These are phyloP conservation scores for Zygoascus tannicola DNA, from an alignment of 805 yeast genomes.

Conservation along the genomic window DNA sequence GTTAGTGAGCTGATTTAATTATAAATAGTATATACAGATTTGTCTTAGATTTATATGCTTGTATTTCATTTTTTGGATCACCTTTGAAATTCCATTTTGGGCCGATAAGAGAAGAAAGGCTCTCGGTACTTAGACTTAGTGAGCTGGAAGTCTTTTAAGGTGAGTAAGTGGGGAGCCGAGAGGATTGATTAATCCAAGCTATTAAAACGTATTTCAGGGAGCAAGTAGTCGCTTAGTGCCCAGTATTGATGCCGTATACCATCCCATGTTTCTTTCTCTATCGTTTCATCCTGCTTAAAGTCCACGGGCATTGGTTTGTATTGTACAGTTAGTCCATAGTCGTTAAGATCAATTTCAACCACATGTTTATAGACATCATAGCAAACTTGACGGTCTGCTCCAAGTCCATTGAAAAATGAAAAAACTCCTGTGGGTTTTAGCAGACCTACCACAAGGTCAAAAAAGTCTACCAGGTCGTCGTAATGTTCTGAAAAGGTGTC, in stretches of 20 bases:
- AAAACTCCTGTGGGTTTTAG: constrained; percentile 75
- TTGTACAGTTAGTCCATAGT: constrained; percentile 60
- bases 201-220: constrained; percentile 22
- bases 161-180: too few species aligned
- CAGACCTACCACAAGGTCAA: constrained; percentile 73
- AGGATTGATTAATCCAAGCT: neutral
- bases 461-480: constrained; percentile 75
- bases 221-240: constrained; percentile 24
- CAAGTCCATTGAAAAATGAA: constrained; percentile 87
- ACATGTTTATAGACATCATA: constrained; percentile 80
- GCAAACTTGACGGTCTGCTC: constrained; percentile 65
- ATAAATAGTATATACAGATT: too few species aligned
- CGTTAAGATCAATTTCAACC: constrained; percentile 67
- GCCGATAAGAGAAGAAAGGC: too few species aligned
- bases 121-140: too few species aligned
- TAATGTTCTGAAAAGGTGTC: constrained; percentile 94
- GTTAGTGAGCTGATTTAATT: too few species aligned
- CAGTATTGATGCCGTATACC: constrained; percentile 28
- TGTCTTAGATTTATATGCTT: too few species aligned
- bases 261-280: constrained; percentile 25
- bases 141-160: too few species aligned
- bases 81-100: too few species aligned
- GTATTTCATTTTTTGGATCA: too few species aligned
- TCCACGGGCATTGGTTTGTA: constrained; percentile 34
- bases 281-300: constrained; percentile 24